Evolutionary conservation across 2,329 filamentous ascomycete genomes (phyloP), one percentile per base, ranked within the genome.

Genomic region (Xylaria polymorpha): DNA sequence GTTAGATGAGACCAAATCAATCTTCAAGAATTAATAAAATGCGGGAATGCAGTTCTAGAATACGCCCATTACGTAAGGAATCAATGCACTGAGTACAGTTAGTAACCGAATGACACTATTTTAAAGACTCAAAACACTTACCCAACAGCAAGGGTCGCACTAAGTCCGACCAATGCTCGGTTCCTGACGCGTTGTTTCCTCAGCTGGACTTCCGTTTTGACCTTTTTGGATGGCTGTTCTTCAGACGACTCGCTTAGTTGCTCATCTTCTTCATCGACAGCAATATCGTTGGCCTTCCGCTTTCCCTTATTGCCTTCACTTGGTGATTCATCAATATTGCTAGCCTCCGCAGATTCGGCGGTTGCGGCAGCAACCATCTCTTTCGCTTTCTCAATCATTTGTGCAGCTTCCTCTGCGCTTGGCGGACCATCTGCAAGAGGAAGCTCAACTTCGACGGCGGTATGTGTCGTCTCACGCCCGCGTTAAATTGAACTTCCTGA

Each of bases 81-180:
- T 83, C 61, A 86, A 76, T 39, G 84, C 85, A 68, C 78, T 79
- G 14, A 15, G 41, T 10, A 48, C 7, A 20, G 57, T 73, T 57
- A 73, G 67, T 35, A 61, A 4, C 29, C 29, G 51, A 50, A 59
- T 22, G 56, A 5, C 20, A 44, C 39, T 14, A 51, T 32, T 39
- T 63, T 20, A 3, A 22, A n/a, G 35, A 61, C 2, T 18, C 4
- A 10, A 22, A 43, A 60, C 44, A 91, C 94, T 84, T 88, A 98
- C 96, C 94, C 94, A 80, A 98, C 87, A 66, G 93, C 93, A 79
- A 98, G 86, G 56, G 93, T 96, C 67, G 94, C 94, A 71, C 91
- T 93, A 62, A 98, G 88, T 67, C 96, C 95, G 71, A 97, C 87
- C 70, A 97, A 84, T 56, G 96, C 94, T 78, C 94, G 89, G 81